Base-by-base conservation (phyloP, 2,329 filamentous ascomycete genomes). In the Claviceps fusiformis region DNA sequence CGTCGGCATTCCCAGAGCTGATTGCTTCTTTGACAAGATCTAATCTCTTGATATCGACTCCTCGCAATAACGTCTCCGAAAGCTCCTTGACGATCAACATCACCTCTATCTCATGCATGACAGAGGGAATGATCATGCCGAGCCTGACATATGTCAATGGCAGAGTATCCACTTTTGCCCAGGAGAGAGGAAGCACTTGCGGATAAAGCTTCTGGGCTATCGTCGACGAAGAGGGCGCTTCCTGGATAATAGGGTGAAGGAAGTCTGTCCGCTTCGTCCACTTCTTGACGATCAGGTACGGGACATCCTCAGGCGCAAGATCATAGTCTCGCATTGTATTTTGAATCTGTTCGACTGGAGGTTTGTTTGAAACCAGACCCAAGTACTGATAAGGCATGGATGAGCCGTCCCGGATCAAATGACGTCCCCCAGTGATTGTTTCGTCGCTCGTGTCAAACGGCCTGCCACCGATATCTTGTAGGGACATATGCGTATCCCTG, bases 21-120 rank as follows among this genome's bases (percentile, higher is more conserved):
- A 95, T 84, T 1, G 91, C 89, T 10, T 81, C 83, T 1, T 82
- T 65, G 0, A 95, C 64, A 39, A 86, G 70, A 0, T 71, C 68
- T 3, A 80, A 59, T 59, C 86, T 68, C 0, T 67, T 66, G 41
- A 92, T 77, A 0, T 66, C 63, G 1, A 89, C 53, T 0, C 59
- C 56, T 19, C 60, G 53, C n/a, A 72, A 56, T 3, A 72, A 35
- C 0, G 66, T 69, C 2, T 58, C 57, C 0, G 64, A 75, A 3
- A 95, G 70, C 49, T 78, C 71, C 5, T 79, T 70, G 0, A 84
- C 86, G 8, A 88, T 71, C 29, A 92, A 69, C 31, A 77, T 72
- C 0, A 81, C 72, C 59, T 87, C 86, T 2, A 92, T 62, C n/a
- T 80, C 79, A 60, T 89, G 80, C 17, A 87, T 71, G 41, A 96